A percentile compares a stretch with the other conserved stretches of the same genome.
phyloP scores from a whole-genome alignment of 768 basidiomycete species.

The Russula vinacea region DNA sequence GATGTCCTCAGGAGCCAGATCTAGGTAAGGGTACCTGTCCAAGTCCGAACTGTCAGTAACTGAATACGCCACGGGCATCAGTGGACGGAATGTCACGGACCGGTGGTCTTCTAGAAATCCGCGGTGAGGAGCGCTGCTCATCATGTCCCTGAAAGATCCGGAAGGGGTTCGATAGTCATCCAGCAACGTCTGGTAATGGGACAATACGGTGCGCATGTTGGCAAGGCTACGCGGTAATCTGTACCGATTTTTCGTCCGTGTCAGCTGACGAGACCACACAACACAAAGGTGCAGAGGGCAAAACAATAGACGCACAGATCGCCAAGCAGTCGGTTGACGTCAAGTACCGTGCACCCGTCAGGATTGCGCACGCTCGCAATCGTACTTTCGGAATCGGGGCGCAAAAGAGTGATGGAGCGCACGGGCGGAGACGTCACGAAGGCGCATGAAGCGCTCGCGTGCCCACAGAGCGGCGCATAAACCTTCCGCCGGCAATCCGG shows the following conservation, averaged over 20 bases:
- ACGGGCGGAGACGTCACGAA: conserved; percentile 29
- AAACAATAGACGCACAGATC: conserved; percentile 30
- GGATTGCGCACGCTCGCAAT: conserved; percentile 29
- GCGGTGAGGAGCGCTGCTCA: conserved; percentile 19
- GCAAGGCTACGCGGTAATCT: conserved; percentile 26
- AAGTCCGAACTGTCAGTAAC: conserved; percentile 5
- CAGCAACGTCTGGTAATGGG: conserved; percentile 28
- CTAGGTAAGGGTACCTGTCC: conserved; percentile 28
- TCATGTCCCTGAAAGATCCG: conserved; percentile 19
- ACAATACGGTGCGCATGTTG: conserved; percentile 28
- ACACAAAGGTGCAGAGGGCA: too few species aligned
- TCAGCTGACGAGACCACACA: conserved; percentile 9
- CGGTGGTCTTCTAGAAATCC: conserved; percentile 29
- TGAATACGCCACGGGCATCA: not conserved
- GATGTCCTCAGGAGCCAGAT: conserved; percentile 25
- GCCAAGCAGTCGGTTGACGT: conserved; percentile 29
- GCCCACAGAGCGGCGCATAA: conserved; percentile 27
- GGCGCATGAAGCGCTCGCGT: conserved; percentile 26
- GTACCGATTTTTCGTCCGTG: not conserved
- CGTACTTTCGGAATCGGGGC: conserved; percentile 14
- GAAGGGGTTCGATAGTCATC: conserved; percentile 21
- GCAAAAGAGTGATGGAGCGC: conserved; percentile 24
- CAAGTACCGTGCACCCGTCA: conserved; percentile 30
- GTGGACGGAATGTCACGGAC: conserved; percentile 16
- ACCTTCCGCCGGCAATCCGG: conserved; percentile 27